These are phyloP conservation scores for Solanum megistacrolobum DNA, from an alignment of 257 asterid species.

Conservation along the genomic window DNA sequence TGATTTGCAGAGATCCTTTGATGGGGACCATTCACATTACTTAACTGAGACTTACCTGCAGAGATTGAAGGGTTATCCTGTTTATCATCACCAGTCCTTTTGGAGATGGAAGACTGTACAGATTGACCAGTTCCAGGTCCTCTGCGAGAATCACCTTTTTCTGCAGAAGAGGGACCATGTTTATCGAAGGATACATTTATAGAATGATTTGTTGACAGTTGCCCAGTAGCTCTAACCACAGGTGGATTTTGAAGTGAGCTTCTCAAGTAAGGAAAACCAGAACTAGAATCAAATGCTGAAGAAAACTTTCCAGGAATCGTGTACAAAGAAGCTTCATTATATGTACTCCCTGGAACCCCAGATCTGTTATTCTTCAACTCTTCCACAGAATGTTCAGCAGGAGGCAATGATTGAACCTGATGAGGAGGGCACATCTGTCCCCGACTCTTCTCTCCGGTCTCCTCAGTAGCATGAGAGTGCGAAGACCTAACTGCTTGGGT, in stretches of 20 bases:
- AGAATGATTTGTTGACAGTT: slow-evolving; percentile 15
- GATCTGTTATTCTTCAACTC: slow-evolving; percentile 29
- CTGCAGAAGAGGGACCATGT: slow-evolving; percentile 22
- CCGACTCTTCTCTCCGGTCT: slow-evolving; percentile 29
- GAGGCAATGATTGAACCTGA: slow-evolving; percentile 33
- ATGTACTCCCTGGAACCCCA: slow-evolving; percentile 27
- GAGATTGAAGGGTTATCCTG: slow-evolving; percentile 20
- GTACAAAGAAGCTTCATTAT: slow-evolving; percentile 21
- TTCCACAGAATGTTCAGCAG: slow-evolving; percentile 28
- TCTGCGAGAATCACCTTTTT: slow-evolving; percentile 24
- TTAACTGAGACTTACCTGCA: slow-evolving; percentile 16
- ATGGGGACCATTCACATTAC: slow-evolving; percentile 19
- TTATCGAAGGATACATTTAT: slow-evolving; percentile 14
- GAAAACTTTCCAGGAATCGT: slow-evolving; percentile 34
- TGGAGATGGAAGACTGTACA: slow-evolving; percentile 22
- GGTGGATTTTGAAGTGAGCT: slow-evolving; percentile 45
- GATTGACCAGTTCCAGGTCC: slow-evolving; percentile 18
- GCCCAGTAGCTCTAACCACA: slow-evolving; percentile 28
- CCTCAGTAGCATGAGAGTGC: slow-evolving; percentile 26
- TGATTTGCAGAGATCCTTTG: slow-evolving; percentile 30
- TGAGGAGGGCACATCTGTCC: slow-evolving; percentile 12
- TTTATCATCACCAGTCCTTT: slow-evolving; percentile 24
- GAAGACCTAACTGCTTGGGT: slow-evolving; percentile 21
- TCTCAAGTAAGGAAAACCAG: slow-evolving; percentile 34
- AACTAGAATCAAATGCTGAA: slow-evolving; percentile 18